phyloP scores from a whole-genome alignment of 495 filamentous ascomycete species.

The Mycothermus thermophilus region DNA sequence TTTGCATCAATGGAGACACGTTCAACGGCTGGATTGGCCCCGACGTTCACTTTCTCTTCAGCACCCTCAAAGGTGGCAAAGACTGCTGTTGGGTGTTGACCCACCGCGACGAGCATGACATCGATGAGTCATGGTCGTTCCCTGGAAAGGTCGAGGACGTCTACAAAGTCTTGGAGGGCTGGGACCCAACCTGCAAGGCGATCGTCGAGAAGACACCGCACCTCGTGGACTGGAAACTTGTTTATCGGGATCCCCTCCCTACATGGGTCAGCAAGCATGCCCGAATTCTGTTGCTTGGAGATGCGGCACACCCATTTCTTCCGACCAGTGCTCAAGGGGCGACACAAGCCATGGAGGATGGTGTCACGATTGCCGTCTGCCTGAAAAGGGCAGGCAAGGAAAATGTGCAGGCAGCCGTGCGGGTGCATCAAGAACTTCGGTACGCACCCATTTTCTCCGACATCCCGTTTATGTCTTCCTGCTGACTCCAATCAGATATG shows the following conservation, averaged over 20 bases:
- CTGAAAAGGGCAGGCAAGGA: conserved; percentile 40
- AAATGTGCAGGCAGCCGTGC: conserved; percentile 31
- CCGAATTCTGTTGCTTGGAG: conserved; percentile 44
- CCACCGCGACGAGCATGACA: conserved; percentile 44
- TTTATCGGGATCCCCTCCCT: conserved; percentile 50
- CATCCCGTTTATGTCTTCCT: conserved; percentile 9
- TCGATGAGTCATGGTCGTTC: conserved; percentile 48
- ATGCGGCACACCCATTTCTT: conserved; percentile 51
- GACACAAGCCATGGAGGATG: conserved; percentile 53
- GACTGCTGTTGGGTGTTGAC: conserved; percentile 55
- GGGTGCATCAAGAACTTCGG: conserved; percentile 37
- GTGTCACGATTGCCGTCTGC: conserved; percentile 44
- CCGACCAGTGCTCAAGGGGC: conserved; percentile 51
- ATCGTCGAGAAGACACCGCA: conserved; percentile 48
- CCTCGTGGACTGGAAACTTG: conserved; percentile 53
- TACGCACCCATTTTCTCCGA: too few species aligned
- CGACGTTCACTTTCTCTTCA: conserved; percentile 47
- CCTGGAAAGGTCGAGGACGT: conserved; percentile 45
- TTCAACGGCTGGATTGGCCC: conserved; percentile 49
- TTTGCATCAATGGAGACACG: conserved; percentile 47
- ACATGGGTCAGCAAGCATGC: conserved; percentile 47
- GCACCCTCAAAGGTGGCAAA: conserved; percentile 43
- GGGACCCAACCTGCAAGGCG: conserved; percentile 44
- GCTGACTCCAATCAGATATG: conserved; percentile 15
- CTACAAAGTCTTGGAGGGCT: conserved; percentile 44